Percentiles rank a stretch among this genome's conserved stretches.
phyloP scores from a whole-genome alignment of 768 basidiomycete species.

The Pleurotus salmoneostramineus region DNA sequence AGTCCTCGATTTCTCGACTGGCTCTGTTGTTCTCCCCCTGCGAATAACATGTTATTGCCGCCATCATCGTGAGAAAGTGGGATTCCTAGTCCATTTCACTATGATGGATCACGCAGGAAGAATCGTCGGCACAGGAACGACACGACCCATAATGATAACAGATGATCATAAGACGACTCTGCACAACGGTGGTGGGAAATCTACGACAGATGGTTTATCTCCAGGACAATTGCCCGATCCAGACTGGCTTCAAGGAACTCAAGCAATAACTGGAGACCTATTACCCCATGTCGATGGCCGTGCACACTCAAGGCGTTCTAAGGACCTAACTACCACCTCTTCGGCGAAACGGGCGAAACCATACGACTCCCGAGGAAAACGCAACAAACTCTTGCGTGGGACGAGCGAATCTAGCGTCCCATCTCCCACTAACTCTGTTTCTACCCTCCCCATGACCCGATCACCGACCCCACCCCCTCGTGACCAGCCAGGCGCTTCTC shows the following conservation, averaged over 20 bases:
- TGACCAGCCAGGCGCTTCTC: conserved; percentile 9
- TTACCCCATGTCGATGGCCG: conserved; percentile 25
- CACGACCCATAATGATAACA: conserved; percentile 95
- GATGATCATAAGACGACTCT: conserved; percentile 90
- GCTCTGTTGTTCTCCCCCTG: conserved; percentile 86
- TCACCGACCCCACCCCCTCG: conserved; percentile 38
- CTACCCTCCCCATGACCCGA: conserved; percentile 37
- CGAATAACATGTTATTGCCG: conserved; percentile 98
- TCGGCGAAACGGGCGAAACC: conserved; percentile 67
- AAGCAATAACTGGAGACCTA: conserved; percentile 19
- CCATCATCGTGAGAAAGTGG: conserved; percentile 95
- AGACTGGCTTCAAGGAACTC: conserved; percentile 45
- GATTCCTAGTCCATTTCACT: conserved; percentile 87
- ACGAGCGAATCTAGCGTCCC: conserved; percentile 48
- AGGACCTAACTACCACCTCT: conserved; percentile 27
- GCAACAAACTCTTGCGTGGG: conserved; percentile 43
- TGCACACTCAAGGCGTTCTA: conserved; percentile 49
- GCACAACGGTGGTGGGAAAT: not conserved
- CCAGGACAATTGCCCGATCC: conserved; percentile 25
- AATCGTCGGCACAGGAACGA: conserved; percentile 75
- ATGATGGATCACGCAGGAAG: conserved; percentile 79
- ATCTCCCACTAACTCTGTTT: conserved; percentile 43
- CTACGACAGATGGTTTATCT: not conserved
- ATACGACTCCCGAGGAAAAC: conserved; percentile 51
- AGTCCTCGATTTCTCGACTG: conserved; percentile 82